A percentile compares a stretch with the other conserved stretches of the same genome.
Conservation (phyloP, 495 filamentous ascomycete species). For the Astrocystis sublimbata region DNA sequence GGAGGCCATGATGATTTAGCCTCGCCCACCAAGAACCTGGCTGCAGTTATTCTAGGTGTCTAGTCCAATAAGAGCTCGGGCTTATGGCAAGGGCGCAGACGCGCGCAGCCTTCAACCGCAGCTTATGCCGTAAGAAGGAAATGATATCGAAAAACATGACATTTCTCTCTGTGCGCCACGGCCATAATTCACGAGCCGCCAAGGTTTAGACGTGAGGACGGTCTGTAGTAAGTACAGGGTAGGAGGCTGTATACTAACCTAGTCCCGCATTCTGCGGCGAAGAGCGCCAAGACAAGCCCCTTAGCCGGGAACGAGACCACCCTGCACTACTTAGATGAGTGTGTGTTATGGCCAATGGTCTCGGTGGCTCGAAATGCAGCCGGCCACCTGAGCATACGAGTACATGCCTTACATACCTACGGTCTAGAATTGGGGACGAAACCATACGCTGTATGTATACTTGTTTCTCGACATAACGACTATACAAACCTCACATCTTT, state of each 20-base stretch:
- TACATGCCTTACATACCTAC: too few species aligned
- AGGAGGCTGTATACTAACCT: too few species aligned
- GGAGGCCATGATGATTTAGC: not conserved
- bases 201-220: not conserved
- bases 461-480: too few species aligned
- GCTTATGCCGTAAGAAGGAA: not conserved
- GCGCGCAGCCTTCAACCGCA: not conserved
- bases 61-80: not conserved
- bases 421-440: too few species aligned
- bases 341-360: too few species aligned
- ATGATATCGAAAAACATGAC: not conserved
- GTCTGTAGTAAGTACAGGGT: constrained; percentile 3
- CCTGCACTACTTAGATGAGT: not conserved
- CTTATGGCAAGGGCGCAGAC: not conserved
- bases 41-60: constrained; percentile 1
- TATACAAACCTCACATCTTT: too few species aligned
- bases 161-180: not conserved
- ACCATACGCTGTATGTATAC: too few species aligned
- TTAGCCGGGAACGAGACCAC: not conserved
- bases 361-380: too few species aligned
- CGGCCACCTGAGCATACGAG: too few species aligned
- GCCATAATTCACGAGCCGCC: not conserved
- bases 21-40: not conserved
- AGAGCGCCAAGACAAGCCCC: constrained; percentile 3
- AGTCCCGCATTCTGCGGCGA: not conserved